Evolutionary conservation across 257 asterid species (phyloP).

Genomic region (Solanum lycopersicoides): DNA sequence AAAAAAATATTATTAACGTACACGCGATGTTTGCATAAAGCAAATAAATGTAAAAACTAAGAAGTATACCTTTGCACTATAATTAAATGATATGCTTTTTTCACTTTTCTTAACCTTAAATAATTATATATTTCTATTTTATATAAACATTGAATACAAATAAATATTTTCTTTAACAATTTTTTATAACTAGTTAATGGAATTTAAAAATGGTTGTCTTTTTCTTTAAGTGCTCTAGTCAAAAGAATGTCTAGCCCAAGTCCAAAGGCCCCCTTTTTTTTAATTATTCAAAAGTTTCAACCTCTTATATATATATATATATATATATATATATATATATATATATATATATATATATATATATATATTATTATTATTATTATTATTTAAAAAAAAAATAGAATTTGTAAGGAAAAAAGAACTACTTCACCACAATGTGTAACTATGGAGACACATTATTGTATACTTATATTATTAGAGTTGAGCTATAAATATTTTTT

Average conservation of each 20-base stretch:
- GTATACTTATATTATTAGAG: background rate
- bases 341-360: too few species aligned
- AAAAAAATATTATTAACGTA: background rate
- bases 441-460: background rate
- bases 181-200: background rate
- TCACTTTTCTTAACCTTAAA: background rate
- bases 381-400: too few species aligned
- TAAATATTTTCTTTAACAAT: background rate
- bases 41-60: background rate
- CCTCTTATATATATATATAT: background rate
- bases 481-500: background rate
- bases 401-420: background rate
- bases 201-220: background rate
- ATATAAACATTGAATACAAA: background rate
- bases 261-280: background rate
- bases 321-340: too few species aligned
- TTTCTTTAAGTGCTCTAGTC: background rate
- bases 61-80: background rate
- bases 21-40: background rate
- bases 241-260: background rate
- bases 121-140: background rate
- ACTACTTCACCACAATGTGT: background rate
- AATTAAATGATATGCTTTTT: background rate
- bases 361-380: too few species aligned
- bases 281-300: background rate